These are phyloP conservation scores for Trichoderma atroviride DNA, from an alignment of 2,329 filamentous ascomycete species.

Conservation along the genomic window DNA sequence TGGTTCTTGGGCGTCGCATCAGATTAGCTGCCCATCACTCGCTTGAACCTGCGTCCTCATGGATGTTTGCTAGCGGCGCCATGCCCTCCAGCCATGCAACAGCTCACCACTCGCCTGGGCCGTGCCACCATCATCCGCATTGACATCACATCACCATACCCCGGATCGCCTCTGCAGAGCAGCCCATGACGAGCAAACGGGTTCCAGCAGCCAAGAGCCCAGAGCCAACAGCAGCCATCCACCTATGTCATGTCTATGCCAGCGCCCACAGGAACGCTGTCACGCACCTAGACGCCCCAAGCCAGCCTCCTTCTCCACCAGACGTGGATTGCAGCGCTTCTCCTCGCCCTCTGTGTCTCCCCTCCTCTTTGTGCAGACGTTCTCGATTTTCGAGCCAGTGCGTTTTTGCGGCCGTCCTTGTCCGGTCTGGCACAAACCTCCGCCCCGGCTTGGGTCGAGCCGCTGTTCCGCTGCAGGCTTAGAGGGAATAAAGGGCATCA, in stretches of 20 bases:
- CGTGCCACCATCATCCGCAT: constrained; percentile 23
- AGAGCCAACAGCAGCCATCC: neutral
- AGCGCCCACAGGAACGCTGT: neutral
- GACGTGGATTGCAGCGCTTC: neutral
- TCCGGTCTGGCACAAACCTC: neutral
- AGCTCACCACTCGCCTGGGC: neutral
- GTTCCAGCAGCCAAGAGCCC: neutral
- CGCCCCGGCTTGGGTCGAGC: constrained; percentile 3
- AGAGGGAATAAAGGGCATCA: neutral
- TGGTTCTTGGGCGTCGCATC: neutral
- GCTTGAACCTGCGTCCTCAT: neutral
- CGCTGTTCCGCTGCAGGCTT: constrained; percentile 17
- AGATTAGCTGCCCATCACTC: neutral
- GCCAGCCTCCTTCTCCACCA: neutral
- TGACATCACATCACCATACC: constrained; percentile 24
- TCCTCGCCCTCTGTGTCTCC: neutral
- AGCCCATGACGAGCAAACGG: neutral
- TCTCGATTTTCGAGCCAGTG: neutral
- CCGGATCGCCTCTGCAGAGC: neutral
- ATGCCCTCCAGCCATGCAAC: neutral
- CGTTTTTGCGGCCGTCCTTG: neutral
- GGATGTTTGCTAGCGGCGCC: neutral
- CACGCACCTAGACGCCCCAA: neutral
- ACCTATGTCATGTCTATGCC: constrained; percentile 8
- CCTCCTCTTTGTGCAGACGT: neutral